Conservation (phyloP, 805 yeast species). For the Saccharomycopsis sp. region DNA sequence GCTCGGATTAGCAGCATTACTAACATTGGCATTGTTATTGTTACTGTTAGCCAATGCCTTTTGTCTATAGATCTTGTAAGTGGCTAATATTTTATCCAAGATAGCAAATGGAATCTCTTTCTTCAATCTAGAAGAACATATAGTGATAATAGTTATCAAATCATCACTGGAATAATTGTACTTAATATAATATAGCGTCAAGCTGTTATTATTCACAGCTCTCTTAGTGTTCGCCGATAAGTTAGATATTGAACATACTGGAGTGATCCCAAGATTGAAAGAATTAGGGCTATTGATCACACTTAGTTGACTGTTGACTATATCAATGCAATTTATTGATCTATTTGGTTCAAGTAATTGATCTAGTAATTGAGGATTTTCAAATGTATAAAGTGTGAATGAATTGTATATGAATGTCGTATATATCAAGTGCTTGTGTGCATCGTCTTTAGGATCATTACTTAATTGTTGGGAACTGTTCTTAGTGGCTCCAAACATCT, state of each 20-base stretch:
- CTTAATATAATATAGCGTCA: constrained; percentile 44
- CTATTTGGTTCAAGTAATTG: constrained; percentile 31
- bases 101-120: constrained; percentile 40
- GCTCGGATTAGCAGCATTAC: background rate
- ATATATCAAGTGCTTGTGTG: constrained; percentile 28
- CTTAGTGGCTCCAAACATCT: background rate
- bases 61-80: constrained; percentile 36
- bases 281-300: constrained; percentile 37
- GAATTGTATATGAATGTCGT: constrained; percentile 44
- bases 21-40: constrained; percentile 5
- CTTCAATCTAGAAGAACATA: constrained; percentile 39
- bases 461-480: background rate
- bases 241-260: constrained; percentile 24
- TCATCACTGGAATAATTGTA: constrained; percentile 37
- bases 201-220: constrained; percentile 26
- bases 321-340: constrained; percentile 42
- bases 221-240: constrained; percentile 22
- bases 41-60: constrained; percentile 23
- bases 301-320: constrained; percentile 48
- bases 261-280: constrained; percentile 24
- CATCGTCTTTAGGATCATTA: constrained; percentile 6
- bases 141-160: constrained; percentile 43
- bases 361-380: constrained; percentile 28
- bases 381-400: constrained; percentile 52
- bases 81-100: constrained; percentile 43